phyloP scores from a whole-genome alignment of 2,329 filamentous ascomycete species.

The Aspergillus pseudoterreus region DNA sequence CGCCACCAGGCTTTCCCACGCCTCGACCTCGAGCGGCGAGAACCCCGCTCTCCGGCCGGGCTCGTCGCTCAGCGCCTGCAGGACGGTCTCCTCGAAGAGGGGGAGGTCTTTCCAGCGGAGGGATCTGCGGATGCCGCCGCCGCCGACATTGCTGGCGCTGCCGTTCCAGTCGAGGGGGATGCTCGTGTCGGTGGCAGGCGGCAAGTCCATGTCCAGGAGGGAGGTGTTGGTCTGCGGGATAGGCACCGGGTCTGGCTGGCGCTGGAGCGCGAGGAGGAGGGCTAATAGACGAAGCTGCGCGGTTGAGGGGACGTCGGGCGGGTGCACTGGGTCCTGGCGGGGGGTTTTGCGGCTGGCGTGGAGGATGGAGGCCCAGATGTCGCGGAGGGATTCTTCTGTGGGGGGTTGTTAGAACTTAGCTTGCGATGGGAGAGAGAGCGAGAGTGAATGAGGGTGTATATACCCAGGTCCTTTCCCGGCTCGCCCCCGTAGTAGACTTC shows the following conservation, averaged over 20 bases:
- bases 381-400: conserved; percentile 5
- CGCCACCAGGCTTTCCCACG: conserved; percentile 9
- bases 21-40: background rate
- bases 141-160: background rate
- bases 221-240: background rate
- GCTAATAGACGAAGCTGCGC: conserved; percentile 5
- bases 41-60: conserved; percentile 5
- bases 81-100: conserved; percentile 3
- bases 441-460: too few species aligned
- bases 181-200: background rate
- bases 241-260: conserved; percentile 1
- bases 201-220: background rate
- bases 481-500: conserved; percentile 4
- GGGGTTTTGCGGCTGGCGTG: conserved; percentile 7
- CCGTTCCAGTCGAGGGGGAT: background rate
- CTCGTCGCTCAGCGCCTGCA: conserved; percentile 2
- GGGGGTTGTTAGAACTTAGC: too few species aligned
- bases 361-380: conserved; percentile 10
- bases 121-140: background rate
- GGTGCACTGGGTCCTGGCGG: background rate
- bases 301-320: background rate
- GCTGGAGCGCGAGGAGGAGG: conserved; percentile 5
- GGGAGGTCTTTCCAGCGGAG: conserved; percentile 3
- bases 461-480: conserved; percentile 5
- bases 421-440: background rate